A percentile compares a stretch with the other conserved stretches of the same genome.
Conservation (phyloP, 805 yeast genomes). For the Ogataea glucozyma region DNA sequence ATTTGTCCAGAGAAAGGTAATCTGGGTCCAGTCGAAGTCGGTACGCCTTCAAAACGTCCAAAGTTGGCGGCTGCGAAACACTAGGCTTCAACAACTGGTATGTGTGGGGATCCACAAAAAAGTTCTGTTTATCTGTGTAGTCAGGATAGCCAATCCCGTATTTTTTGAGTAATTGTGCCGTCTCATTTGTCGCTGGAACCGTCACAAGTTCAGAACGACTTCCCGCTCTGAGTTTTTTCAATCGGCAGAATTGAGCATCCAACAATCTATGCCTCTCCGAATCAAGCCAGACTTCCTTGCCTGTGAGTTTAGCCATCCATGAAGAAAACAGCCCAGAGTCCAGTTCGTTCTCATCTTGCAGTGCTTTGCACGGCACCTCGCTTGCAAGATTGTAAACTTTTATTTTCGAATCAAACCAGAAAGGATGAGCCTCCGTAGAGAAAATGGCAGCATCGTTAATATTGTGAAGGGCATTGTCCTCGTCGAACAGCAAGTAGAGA, state of each 20-base stretch:
- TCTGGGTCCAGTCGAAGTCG: constrained; percentile 15
- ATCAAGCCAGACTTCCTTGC: not conserved
- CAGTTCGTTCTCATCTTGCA: no score
- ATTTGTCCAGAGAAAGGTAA: constrained; percentile 22
- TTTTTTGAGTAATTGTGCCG: constrained; percentile 2
- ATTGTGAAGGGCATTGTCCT: constrained; percentile 50
- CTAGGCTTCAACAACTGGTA: constrained; percentile 16
- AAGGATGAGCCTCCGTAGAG: constrained; percentile 90
- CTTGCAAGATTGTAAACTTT: constrained; percentile 22
- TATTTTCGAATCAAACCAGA: constrained; percentile 59
- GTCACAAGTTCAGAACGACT: constrained; percentile 9
- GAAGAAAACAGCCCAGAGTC: not conserved
- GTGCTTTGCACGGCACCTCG: no score
- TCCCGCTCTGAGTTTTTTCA: constrained; percentile 5
- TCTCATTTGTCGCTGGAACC: constrained; percentile 4
- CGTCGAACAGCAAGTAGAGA: constrained; percentile 76
- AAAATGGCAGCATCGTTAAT: constrained; percentile 46
- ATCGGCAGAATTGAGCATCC: not conserved
- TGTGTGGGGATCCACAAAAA: constrained; percentile 10
- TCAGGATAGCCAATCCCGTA: constrained; percentile 6
- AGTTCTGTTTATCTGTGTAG: constrained; percentile 2
- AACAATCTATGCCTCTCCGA: constrained; percentile 4
- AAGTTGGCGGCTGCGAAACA: not conserved
- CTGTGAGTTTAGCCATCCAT: constrained; percentile 4
- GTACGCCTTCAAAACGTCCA: constrained; percentile 3